Conservation (phyloP, 2,329 filamentous ascomycete genomes). For the Xylaria sp. region DNA sequence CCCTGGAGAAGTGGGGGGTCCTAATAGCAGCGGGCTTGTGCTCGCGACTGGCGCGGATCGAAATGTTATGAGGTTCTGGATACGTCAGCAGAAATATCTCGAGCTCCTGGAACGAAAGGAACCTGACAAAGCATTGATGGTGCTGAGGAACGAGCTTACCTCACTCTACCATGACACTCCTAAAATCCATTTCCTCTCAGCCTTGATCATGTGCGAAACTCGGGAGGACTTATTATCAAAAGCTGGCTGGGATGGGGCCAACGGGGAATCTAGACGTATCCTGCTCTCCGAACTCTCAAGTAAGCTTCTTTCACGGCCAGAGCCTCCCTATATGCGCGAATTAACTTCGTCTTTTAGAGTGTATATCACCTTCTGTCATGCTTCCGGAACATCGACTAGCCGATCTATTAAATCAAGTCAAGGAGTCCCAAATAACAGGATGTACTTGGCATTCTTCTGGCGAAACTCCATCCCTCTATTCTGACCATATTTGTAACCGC, state of each 20-base stretch:
- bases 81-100: constrained; percentile 94
- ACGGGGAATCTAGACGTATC: constrained; percentile 76
- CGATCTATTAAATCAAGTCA: constrained; percentile 82
- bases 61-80: constrained; percentile 84
- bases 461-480: constrained; percentile 83
- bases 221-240: constrained; percentile 79
- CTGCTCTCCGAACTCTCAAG: constrained; percentile 86
- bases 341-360: constrained; percentile 65
- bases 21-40: constrained; percentile 70
- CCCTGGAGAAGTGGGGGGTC: constrained; percentile 49
- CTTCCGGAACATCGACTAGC: constrained; percentile 91
- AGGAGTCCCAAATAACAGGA: constrained; percentile 81
- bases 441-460: constrained; percentile 91
- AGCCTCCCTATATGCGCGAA: neutral
- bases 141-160: constrained; percentile 89
- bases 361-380: constrained; percentile 96
- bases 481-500: constrained; percentile 85
- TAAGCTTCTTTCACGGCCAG: constrained; percentile 57
- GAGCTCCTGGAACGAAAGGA: constrained; percentile 86
- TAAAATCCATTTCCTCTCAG: constrained; percentile 85
- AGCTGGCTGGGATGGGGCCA: constrained; percentile 86
- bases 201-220: constrained; percentile 88
- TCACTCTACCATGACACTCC: constrained; percentile 83
- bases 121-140: constrained; percentile 77
- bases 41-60: constrained; percentile 80